phyloP scores from a whole-genome alignment of 2,329 filamentous ascomycete species.

The Albophoma yamanashiensis region DNA sequence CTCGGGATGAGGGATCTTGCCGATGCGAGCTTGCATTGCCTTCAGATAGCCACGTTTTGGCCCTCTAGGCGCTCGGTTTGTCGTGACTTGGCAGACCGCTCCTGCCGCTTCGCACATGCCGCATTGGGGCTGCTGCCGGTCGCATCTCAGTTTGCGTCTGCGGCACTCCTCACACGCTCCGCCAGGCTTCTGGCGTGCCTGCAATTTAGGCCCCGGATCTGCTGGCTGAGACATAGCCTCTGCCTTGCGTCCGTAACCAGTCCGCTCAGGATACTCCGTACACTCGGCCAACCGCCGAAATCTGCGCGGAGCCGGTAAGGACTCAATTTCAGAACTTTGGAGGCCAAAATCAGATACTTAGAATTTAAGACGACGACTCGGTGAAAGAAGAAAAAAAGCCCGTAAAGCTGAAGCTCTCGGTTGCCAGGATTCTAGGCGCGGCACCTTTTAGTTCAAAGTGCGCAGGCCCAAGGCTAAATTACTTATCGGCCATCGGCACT shows the following conservation, averaged over 20 bases:
- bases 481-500: neutral
- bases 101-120: slow-evolving; percentile 2
- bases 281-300: neutral
- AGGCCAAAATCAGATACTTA: neutral
- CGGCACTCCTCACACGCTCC: slow-evolving; percentile 5
- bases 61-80: slow-evolving; percentile 1
- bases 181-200: slow-evolving; percentile 1
- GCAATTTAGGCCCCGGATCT: neutral
- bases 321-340: neutral
- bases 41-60: slow-evolving; percentile 6
- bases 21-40: slow-evolving; percentile 1
- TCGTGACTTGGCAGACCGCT: slow-evolving; percentile 1
- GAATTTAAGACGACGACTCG: neutral
- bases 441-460: neutral
- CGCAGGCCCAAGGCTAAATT: neutral
- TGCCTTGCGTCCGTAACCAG: neutral
- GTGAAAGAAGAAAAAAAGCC: neutral
- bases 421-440: neutral
- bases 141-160: slow-evolving; percentile 5
- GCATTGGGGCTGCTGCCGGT: slow-evolving; percentile 4
- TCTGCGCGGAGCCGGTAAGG: neutral
- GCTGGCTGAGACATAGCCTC: neutral
- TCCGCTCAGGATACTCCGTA: neutral
- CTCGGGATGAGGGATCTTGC: neutral
- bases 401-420: neutral